Evolutionary conservation across 257 asterid species (phyloP).

Genomic region (Jaltomata sinuosa): DNA sequence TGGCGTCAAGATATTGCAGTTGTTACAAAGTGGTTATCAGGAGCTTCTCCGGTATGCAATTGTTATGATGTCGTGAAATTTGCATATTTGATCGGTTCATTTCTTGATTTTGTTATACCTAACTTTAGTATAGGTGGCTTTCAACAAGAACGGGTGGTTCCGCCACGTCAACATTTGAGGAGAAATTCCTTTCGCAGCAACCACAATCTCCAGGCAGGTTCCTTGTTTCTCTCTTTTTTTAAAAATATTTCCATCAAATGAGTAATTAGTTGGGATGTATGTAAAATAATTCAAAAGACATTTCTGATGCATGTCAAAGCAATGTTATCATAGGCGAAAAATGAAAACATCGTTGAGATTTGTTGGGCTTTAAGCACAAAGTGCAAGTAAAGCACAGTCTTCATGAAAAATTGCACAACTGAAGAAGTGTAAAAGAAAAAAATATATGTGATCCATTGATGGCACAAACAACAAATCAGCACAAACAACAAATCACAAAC

Average conservation of each 20-base stretch:
- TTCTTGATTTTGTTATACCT: conserved; percentile 27
- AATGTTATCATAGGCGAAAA: background rate
- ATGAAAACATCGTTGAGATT: background rate
- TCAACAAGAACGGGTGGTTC: conserved; percentile 70
- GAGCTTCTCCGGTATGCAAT: conserved; percentile 88
- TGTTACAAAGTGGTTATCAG: conserved; percentile 95
- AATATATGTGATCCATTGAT: background rate
- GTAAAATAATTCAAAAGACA: background rate
- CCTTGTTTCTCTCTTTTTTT: background rate
- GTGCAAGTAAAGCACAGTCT: background rate
- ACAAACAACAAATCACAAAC: background rate
- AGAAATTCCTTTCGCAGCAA: conserved; percentile 87
- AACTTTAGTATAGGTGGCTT: conserved; percentile 95
- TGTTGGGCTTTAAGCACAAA: background rate
- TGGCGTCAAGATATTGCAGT: conserved; percentile 99
- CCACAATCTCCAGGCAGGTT: conserved; percentile 76
- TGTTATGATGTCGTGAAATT: background rate
- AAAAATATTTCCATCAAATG: background rate
- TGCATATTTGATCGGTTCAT: conserved; percentile 3
- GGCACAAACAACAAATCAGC: background rate
- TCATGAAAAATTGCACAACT: background rate
- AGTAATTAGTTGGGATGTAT: background rate
- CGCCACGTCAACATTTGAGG: conserved; percentile 77
- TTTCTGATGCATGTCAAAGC: background rate
- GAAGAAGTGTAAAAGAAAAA: background rate